phyloP scores from a whole-genome alignment of 441 rosid genomes.

The Adansonia madagascariensis region DNA sequence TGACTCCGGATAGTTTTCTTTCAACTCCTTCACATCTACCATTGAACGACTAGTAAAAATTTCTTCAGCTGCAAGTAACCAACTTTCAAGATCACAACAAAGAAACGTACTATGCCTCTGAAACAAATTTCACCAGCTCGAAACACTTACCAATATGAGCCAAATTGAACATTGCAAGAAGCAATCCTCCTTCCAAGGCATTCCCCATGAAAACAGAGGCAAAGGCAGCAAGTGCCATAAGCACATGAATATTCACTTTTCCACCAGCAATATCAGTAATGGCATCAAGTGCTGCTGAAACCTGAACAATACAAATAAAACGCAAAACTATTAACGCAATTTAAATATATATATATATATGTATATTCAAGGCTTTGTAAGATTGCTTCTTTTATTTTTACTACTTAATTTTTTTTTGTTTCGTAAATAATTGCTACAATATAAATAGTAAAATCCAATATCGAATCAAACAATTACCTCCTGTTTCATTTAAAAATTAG shows the following conservation, averaged over 20 bases:
- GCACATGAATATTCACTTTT: slow-evolving; percentile 87
- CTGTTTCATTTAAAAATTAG: neutral
- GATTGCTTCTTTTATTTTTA: neutral
- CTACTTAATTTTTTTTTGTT: neutral
- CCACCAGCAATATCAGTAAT: slow-evolving; percentile 84
- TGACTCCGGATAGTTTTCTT: slow-evolving; percentile 87
- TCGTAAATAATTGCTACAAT: neutral
- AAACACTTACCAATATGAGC: slow-evolving; percentile 79
- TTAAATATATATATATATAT: neutral
- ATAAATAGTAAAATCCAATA: neutral
- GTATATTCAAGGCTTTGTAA: too few species aligned
- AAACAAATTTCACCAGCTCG: slow-evolving; percentile 13
- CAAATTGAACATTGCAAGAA: slow-evolving; percentile 95
- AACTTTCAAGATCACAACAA: slow-evolving; percentile 13
- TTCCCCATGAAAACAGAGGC: slow-evolving; percentile 92
- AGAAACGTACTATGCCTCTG: slow-evolving; percentile 18
- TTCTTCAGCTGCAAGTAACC: slow-evolving; percentile 79
- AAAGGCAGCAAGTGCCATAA: slow-evolving; percentile 95
- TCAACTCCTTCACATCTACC: slow-evolving; percentile 93
- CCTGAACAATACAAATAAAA: slow-evolving; percentile 43
- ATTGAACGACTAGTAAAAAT: slow-evolving; percentile 87
- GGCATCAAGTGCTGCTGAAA: slow-evolving; percentile 90
- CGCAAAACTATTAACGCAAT: neutral
- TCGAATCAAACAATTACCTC: neutral
- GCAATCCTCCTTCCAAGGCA: slow-evolving; percentile 89